Percentiles rank a stretch among this genome's conserved stretches.
Conservation (phyloP, 805 yeast species). For the Candida coquimbonensis region DNA sequence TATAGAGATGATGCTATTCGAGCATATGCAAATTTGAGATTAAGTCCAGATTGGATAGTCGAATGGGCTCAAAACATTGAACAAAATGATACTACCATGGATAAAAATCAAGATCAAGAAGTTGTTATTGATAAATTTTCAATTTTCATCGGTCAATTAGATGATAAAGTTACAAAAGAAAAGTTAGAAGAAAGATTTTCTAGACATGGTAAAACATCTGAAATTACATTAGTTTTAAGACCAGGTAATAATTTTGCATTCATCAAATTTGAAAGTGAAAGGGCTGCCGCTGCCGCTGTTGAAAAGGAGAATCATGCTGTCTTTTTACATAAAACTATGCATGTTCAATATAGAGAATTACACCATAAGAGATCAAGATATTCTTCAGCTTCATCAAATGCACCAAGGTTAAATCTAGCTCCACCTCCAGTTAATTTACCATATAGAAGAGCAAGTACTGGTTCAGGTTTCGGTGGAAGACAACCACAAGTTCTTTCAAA, state of each 20-base stretch:
- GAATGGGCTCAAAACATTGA: constrained; percentile 88
- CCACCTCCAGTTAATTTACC: constrained; percentile 76
- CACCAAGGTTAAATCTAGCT: constrained; percentile 48
- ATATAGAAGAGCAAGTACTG: constrained; percentile 32
- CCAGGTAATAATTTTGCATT: constrained; percentile 60
- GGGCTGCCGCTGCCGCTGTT: constrained; percentile 80
- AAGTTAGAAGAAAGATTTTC: constrained; percentile 53
- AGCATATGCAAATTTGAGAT: constrained; percentile 66
- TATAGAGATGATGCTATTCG: constrained; percentile 84
- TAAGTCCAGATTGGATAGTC: constrained; percentile 47
- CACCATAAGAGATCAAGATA: constrained; percentile 24
- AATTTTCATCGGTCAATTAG: constrained; percentile 74
- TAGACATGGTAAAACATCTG: constrained; percentile 58
- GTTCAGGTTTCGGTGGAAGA: constrained; percentile 16
- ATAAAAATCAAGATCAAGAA: constrained; percentile 25
- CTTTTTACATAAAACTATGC: constrained; percentile 67
- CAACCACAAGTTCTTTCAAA: constrained; percentile 1
- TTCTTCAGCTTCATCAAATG: constrained; percentile 16
- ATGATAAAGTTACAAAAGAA: constrained; percentile 44
- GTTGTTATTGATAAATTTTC: constrained; percentile 60
- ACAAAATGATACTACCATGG: constrained; percentile 25
- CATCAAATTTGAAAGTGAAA: constrained; percentile 54
- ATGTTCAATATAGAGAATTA: constrained; percentile 75
- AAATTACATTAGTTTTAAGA: constrained; percentile 47
- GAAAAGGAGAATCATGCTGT: constrained; percentile 79